A percentile compares a stretch with the other conserved stretches of the same genome.
These are phyloP conservation scores for Chytridiales sp. DNA, from an alignment of 371 early-diverging fungal species.

Conservation along the genomic window DNA sequence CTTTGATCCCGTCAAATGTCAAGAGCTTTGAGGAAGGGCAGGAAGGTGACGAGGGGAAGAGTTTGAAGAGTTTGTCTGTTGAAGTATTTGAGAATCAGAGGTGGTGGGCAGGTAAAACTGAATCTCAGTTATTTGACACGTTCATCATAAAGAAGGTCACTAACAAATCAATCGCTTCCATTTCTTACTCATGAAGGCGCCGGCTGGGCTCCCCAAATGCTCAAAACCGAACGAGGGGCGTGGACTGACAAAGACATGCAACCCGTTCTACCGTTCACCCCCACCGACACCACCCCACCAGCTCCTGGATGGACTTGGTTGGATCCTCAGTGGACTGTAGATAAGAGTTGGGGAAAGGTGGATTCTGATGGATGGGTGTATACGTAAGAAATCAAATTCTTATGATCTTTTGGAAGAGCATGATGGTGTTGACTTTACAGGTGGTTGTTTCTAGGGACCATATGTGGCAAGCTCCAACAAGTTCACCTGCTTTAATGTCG, in stretches of 20 bases:
- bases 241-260: slow-evolving; percentile 11
- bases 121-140: not conserved
- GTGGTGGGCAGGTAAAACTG: slow-evolving; percentile 22
- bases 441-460: too few relatives aligned
- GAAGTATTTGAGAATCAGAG: slow-evolving; percentile 23
- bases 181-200: slow-evolving; percentile 1
- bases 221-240: slow-evolving; percentile 6
- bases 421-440: too few relatives aligned
- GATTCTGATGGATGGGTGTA: slow-evolving; percentile 22
- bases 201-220: slow-evolving; percentile 16
- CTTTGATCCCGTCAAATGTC: too few relatives aligned
- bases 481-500: too few relatives aligned
- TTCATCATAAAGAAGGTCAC: not conserved
- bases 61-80: too few relatives aligned
- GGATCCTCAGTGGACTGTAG: slow-evolving; percentile 17
- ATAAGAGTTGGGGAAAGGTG: slow-evolving; percentile 7
- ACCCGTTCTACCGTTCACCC: not conserved
- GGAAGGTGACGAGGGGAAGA: too few relatives aligned
- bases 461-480: too few relatives aligned
- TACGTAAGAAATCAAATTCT: too few relatives aligned
- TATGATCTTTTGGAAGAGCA: too few relatives aligned
- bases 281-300: slow-evolving; percentile 3
- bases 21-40: too few relatives aligned
- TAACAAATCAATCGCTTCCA: too few relatives aligned
- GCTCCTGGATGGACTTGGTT: slow-evolving; percentile 2